Percentiles rank a stretch among this genome's conserved stretches.
Evolutionary conservation across 129 eudicot species (phyloP).

Genomic region (Dittrichia graveolens): DNA sequence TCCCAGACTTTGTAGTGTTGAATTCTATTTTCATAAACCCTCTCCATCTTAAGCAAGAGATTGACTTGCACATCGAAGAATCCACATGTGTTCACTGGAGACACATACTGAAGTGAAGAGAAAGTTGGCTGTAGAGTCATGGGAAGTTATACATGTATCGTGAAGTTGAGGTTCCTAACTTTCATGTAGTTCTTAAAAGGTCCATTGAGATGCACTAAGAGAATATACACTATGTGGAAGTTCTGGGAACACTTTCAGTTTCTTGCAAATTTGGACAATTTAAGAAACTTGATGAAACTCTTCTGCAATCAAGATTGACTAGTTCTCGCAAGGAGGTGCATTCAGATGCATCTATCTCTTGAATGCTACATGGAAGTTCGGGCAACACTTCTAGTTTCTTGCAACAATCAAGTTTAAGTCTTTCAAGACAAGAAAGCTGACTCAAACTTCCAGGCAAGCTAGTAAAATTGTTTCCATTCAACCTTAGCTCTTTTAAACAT

Average conservation of each 20-base stretch:
- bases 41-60: background rate
- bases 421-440: background rate
- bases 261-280: background rate
- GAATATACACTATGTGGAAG: background rate
- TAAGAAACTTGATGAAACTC: background rate
- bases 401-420: background rate
- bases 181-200: background rate
- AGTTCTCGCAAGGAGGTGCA: background rate
- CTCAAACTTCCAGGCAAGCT: constrained; percentile 11
- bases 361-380: background rate
- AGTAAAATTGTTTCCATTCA: background rate
- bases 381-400: constrained; percentile 1
- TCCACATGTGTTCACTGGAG: too few species aligned
- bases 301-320: background rate
- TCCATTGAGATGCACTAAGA: background rate
- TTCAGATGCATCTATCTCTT: background rate
- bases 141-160: too few species aligned
- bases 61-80: background rate
- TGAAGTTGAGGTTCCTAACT: too few species aligned
- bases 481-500: background rate
- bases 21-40: too few species aligned
- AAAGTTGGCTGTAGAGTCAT: too few species aligned
- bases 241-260: too few species aligned
- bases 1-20: background rate
- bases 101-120: too few species aligned